These are phyloP conservation scores for Zea mays DNA, from an alignment of 176 grass and related monocot genomes.

Conservation along the genomic window Zm-B73-REFERENCE-NAM-5.0 NC_050099.1:129510501-129511000, in stretches of 20 bases:
- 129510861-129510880: slow-evolving; percentile 53
- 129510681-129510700: slow-evolving; percentile 41
- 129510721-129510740: slow-evolving; percentile 40
- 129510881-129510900: slow-evolving; percentile 82
- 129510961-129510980: slow-evolving; percentile 65
- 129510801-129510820: slow-evolving; percentile 54
- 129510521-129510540: slow-evolving; percentile 14
- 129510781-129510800: slow-evolving; percentile 71
- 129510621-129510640: slow-evolving; percentile 35
- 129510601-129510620: slow-evolving; percentile 32
- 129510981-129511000: slow-evolving; percentile 69
- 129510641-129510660: not conserved
- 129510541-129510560: slow-evolving; percentile 14
- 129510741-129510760: slow-evolving; percentile 25
- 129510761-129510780: not conserved
- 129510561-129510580: slow-evolving; percentile 30
- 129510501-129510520: not conserved
- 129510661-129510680: not conserved
- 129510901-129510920: slow-evolving; percentile 65
- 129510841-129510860: slow-evolving; percentile 34
- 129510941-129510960: slow-evolving; percentile 81
- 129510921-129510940: slow-evolving; percentile 77
- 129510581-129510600: slow-evolving; percentile 30
- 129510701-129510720: slow-evolving; percentile 51
- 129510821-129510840: slow-evolving; percentile 64